Evolutionary conservation across 371 early-diverging fungal genomes (phyloP).

Genomic region (Umbelopsis sp.): DNA sequence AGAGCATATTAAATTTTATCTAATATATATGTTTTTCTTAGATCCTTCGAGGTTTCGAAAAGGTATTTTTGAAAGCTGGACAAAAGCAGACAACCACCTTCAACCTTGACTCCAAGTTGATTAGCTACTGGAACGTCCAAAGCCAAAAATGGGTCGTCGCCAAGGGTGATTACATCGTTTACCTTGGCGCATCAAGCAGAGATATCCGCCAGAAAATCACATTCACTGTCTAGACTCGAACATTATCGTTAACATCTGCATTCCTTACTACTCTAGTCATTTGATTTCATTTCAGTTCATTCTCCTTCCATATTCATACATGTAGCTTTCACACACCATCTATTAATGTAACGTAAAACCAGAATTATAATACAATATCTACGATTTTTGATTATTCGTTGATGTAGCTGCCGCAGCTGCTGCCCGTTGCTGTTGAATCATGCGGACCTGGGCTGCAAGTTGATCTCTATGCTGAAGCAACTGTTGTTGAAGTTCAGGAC

Average conservation of each 20-base stretch:
- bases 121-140: slow-evolving; percentile 31
- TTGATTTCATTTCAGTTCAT: too few species aligned
- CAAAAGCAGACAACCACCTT: slow-evolving; percentile 23
- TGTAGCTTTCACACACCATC: background rate
- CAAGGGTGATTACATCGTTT: slow-evolving; percentile 32
- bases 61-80: slow-evolving; percentile 26
- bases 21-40: slow-evolving; percentile 23
- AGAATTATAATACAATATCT: slow-evolving; percentile 14
- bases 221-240: background rate
- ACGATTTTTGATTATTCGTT: slow-evolving; percentile 2
- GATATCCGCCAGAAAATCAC: slow-evolving; percentile 27
- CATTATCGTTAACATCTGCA: background rate
- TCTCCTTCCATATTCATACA: background rate
- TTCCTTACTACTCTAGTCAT: background rate
- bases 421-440: slow-evolving; percentile 30
- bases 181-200: slow-evolving; percentile 37
- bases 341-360: background rate
- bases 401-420: background rate
- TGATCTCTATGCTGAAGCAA: slow-evolving; percentile 40
- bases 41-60: slow-evolving; percentile 36
- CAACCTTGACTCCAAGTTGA: slow-evolving; percentile 19
- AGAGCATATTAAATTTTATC: background rate
- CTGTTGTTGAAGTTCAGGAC: slow-evolving; percentile 39
- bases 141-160: slow-evolving; percentile 30
- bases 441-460: slow-evolving; percentile 25